Conservation (phyloP, 139 green algal genomes). For the Desmodesmus armatus region DNA sequence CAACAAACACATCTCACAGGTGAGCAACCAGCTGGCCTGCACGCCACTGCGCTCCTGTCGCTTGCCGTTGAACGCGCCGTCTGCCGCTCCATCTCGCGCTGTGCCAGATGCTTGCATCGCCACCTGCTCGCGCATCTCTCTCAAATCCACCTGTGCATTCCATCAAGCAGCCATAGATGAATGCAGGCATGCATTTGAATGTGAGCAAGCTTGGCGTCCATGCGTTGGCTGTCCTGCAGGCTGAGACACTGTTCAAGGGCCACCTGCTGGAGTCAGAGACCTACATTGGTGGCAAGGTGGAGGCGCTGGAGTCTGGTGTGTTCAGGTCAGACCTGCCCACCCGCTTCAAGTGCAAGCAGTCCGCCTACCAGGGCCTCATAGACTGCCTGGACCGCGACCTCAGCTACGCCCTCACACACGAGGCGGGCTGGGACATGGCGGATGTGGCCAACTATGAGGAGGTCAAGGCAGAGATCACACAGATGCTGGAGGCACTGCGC, state of each 20-base stretch:
- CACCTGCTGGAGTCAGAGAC: slow-evolving; percentile 96
- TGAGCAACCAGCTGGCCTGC: neutral
- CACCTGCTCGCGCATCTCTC: neutral
- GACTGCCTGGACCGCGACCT: slow-evolving; percentile 95
- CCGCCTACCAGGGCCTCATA: slow-evolving; percentile 88
- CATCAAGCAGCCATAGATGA: no score
- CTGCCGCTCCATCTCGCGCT: no score
- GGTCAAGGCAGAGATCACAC: slow-evolving; percentile 65
- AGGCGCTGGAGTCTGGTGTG: slow-evolving; percentile 88
- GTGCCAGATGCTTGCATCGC: neutral
- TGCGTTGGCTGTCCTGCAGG: no score
- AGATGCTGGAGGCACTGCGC: slow-evolving; percentile 78
- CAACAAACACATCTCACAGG: slow-evolving; percentile 92
- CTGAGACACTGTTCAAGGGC: slow-evolving; percentile 59
- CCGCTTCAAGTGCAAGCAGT: slow-evolving; percentile 82
- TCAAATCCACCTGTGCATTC: neutral
- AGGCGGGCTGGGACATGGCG: slow-evolving; percentile 74
- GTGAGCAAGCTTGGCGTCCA: no score
- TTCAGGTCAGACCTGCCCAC: slow-evolving; percentile 96
- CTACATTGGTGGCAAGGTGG: slow-evolving; percentile 98
- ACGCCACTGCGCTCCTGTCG: no score
- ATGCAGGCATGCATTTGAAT: no score
- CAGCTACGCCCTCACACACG: slow-evolving; percentile 82
- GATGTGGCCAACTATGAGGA: slow-evolving; percentile 85
- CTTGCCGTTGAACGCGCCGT: no score